Conservation (phyloP, 1,139 yeast species). For the Blastobotrys malaysiensis region DNA sequence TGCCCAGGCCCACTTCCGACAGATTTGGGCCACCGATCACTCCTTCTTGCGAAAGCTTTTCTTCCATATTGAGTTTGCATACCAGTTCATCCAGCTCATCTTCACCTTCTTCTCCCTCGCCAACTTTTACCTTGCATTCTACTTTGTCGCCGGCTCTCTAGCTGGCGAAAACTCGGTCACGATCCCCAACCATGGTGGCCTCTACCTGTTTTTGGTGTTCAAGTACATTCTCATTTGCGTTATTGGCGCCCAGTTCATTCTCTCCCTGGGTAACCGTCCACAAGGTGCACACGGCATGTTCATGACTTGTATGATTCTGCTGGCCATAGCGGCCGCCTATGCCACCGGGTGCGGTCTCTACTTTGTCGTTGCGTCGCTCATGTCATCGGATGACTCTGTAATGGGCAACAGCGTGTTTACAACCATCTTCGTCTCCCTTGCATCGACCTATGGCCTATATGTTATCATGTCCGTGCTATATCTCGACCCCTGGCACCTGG, state of each 20-base stretch:
- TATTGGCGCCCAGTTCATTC: slow-evolving; percentile 76
- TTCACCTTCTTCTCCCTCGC: slow-evolving; percentile 89
- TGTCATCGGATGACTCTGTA: slow-evolving; percentile 38
- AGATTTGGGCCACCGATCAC: slow-evolving; percentile 85
- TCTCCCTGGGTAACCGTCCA: slow-evolving; percentile 93
- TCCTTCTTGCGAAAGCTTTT: slow-evolving; percentile 67
- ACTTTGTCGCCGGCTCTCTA: slow-evolving; percentile 87
- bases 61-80: slow-evolving; percentile 75
- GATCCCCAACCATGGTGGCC: slow-evolving; percentile 61
- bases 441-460: slow-evolving; percentile 86
- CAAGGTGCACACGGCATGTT: slow-evolving; percentile 80
- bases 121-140: slow-evolving; percentile 85
- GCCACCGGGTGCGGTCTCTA: slow-evolving; percentile 78
- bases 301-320: slow-evolving; percentile 59
- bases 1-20: slow-evolving; percentile 70
- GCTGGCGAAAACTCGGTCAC: slow-evolving; percentile 41
- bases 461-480: slow-evolving; percentile 71
- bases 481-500: slow-evolving; percentile 91
- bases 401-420: slow-evolving; percentile 49
- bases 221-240: slow-evolving; percentile 78
- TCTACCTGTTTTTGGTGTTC: slow-evolving; percentile 69
- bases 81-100: slow-evolving; percentile 68
- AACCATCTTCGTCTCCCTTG: slow-evolving; percentile 70
- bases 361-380: slow-evolving; percentile 57
- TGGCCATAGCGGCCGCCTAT: slow-evolving; percentile 75